Base-by-base conservation (phyloP, 306 rosid species). In the Quercus rubra region DNA sequence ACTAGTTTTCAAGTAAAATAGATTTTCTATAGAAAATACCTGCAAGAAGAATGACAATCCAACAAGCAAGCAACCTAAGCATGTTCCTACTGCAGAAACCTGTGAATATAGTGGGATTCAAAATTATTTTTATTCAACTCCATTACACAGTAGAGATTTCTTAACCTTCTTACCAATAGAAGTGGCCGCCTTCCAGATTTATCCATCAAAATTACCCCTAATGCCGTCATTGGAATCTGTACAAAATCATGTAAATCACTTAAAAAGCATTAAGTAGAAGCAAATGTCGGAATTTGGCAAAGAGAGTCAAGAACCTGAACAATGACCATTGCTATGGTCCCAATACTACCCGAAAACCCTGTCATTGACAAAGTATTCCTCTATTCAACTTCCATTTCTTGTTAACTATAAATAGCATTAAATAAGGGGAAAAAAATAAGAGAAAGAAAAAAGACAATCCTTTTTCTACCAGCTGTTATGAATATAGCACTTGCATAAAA, bases 401-500 rank as follows among this genome's bases (percentile, higher is more conserved):
- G 10, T 38, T 38, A 7, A 38, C 46, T 38, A 38, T 38, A 38
- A 38, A 11, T 38, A 38, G 46, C 46, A 38, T 38, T 38, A 38
- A 38, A 38, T 38, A 38, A 38, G 43, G 2, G 10, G 6, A 7
- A 38, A 38, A 38, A 38, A 38, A 1, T 35, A 38, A 38, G 46
- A 38, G 46, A 38, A 7, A 38, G 46, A 38, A 38, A 38, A 7
- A 38, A 7, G 46, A 7, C 11, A 38, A 7, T 38, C 11, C 11
- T 38, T 38, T 38, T 38, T 38, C 17, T 89, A 92, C 99, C 97
- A 56, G 97, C 91, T 27, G 97, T 85, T 75, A 84, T 75, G 83
- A 94, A 92, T 78, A 92, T 91, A 56, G 91, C 77, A 69, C 89
- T 91, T 70, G 94, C 99, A 54, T 94, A 94, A 72, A 91, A 92